phyloP scores from a whole-genome alignment of 768 basidiomycete species.

The Russula compacta region DNA sequence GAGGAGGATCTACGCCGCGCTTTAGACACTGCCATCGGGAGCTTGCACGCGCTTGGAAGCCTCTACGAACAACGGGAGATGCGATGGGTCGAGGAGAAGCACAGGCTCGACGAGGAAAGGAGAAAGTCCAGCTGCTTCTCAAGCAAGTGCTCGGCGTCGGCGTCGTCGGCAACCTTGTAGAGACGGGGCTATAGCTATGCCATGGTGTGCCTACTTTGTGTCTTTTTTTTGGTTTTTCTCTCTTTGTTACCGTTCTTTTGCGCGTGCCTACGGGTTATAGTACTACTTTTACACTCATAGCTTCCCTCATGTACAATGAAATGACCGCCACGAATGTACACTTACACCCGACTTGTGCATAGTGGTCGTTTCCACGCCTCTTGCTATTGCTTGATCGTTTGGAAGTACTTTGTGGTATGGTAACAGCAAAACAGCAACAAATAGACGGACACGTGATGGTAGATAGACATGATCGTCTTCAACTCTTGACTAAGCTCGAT shows the following conservation, averaged over 20 bases:
- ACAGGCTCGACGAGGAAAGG: slow-evolving; percentile 56
- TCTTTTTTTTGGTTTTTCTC: too few species aligned
- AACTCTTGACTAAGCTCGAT: too few species aligned
- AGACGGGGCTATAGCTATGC: background rate
- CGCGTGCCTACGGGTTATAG: background rate
- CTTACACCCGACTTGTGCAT: background rate
- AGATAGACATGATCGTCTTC: too few species aligned
- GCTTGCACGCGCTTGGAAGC: slow-evolving; percentile 49
- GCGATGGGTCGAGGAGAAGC: slow-evolving; percentile 65
- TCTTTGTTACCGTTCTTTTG: background rate
- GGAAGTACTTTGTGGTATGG: too few species aligned
- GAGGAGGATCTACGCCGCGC: slow-evolving; percentile 63
- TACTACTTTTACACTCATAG: background rate
- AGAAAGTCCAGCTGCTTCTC: slow-evolving; percentile 55
- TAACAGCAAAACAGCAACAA: too few species aligned
- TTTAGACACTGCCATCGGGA: slow-evolving; percentile 57
- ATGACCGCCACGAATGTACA: slow-evolving; percentile 6
- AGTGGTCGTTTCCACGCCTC: background rate
- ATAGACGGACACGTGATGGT: too few species aligned
- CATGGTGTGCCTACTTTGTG: too few species aligned
- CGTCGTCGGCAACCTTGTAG: slow-evolving; percentile 14
- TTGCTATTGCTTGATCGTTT: background rate
- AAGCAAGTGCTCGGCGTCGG: slow-evolving; percentile 45
- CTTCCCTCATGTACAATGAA: background rate
- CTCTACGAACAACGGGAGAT: slow-evolving; percentile 64